These are phyloP conservation scores for Mucor sp. DNA, from an alignment of 371 early-diverging fungal genomes.

Conservation along the genomic window DNA sequence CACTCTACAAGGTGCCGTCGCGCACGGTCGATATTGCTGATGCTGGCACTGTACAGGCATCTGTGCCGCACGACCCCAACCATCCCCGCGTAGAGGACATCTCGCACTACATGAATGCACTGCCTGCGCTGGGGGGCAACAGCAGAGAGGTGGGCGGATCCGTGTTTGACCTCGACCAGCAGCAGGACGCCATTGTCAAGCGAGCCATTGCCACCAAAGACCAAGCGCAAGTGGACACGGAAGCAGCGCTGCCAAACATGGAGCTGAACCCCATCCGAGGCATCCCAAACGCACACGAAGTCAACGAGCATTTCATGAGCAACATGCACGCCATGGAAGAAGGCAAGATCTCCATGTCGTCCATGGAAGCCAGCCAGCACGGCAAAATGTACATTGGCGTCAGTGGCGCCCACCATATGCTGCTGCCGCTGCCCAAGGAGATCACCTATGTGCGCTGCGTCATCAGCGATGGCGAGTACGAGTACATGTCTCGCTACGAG, in stretches of 20 bases:
- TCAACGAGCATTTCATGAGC: neutral
- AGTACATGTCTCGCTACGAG: conserved; percentile 41
- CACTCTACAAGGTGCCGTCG: conserved; percentile 12
- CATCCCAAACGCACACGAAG: conserved; percentile 29
- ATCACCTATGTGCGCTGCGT: conserved; percentile 42
- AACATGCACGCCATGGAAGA: neutral
- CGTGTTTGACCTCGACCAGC: neutral
- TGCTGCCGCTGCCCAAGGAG: conserved; percentile 37
- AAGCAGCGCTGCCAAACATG: neutral
- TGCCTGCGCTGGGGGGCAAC: conserved; percentile 3
- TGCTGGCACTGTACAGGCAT: neutral
- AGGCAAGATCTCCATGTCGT: conserved; percentile 11
- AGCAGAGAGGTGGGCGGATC: neutral
- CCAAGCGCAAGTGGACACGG: neutral
- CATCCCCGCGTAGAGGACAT: conserved; percentile 29
- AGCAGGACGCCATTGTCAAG: conserved; percentile 4
- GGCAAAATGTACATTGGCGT: conserved; percentile 42
- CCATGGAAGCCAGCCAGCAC: conserved; percentile 7
- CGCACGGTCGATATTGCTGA: conserved; percentile 10
- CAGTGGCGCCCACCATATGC: conserved; percentile 31
- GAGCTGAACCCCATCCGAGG: conserved; percentile 8
- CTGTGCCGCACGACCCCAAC: conserved; percentile 12
- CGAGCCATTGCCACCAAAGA: neutral
- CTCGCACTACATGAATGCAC: conserved; percentile 25
- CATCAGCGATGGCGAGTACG: conserved; percentile 41